phyloP scores from a whole-genome alignment of 495 filamentous ascomycete species.

The Neurospora africana region DNA sequence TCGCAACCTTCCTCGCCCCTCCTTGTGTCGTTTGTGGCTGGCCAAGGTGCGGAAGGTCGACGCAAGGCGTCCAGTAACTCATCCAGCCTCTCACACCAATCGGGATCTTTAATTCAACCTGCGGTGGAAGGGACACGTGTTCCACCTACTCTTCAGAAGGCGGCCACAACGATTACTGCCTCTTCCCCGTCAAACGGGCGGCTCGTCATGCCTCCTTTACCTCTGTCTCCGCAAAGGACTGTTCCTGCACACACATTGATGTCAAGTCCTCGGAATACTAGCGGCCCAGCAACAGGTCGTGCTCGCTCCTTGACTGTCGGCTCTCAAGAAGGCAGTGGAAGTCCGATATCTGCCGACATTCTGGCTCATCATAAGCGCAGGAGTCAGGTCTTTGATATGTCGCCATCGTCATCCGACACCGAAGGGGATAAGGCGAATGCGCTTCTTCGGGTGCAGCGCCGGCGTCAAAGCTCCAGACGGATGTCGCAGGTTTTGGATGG shows the following conservation, averaged over 20 bases:
- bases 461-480: slow-evolving; percentile 81
- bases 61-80: slow-evolving; percentile 75
- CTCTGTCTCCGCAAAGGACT: slow-evolving; percentile 40
- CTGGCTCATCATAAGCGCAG: slow-evolving; percentile 71
- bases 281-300: slow-evolving; percentile 39
- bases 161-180: slow-evolving; percentile 48
- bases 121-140: slow-evolving; percentile 62
- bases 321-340: slow-evolving; percentile 84
- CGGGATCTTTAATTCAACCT: slow-evolving; percentile 61
- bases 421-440: slow-evolving; percentile 87
- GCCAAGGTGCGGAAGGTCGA: slow-evolving; percentile 36
- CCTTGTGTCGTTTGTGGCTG: slow-evolving; percentile 82
- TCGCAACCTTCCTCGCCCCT: slow-evolving; percentile 94
- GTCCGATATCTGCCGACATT: slow-evolving; percentile 54
- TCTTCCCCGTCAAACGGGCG: slow-evolving; percentile 68
- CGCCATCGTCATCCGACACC: slow-evolving; percentile 94
- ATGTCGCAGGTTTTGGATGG: slow-evolving; percentile 79
- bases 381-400: slow-evolving; percentile 92
- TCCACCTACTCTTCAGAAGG: slow-evolving; percentile 47
- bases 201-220: slow-evolving; percentile 36
- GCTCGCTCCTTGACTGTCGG: slow-evolving; percentile 88
- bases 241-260: slow-evolving; percentile 17
- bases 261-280: slow-evolving; percentile 36
- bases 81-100: slow-evolving; percentile 71
- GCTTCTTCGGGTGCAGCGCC: slow-evolving; percentile 82